Evolutionary conservation across 176 grass and related monocot genomes (phyloP), one percentile per base, ranked within the genome.

Genomic region (Calamus simplicifolius): DNA sequence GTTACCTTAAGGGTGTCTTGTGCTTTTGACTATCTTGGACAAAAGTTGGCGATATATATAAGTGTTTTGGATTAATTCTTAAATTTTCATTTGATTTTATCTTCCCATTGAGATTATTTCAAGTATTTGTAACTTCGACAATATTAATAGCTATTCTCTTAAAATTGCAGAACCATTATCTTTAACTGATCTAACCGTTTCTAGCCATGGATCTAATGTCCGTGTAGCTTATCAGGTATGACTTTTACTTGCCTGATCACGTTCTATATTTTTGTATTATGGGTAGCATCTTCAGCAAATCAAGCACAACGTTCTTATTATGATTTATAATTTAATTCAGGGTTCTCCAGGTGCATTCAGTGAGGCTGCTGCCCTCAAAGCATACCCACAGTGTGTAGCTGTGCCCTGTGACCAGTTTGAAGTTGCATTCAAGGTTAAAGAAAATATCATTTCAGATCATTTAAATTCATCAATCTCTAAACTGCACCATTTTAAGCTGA

Each of bases 201-300:
- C 73, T 48, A 54, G 12, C 63, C 19, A 72, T 61, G 78, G 57
- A 57, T 72, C 70, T 64, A 64, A 68, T 63, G 63, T 81, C 16
- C 74, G 58, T 56, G 81, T 85, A 52, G 74, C 86, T 69, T 89
- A 75, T 74, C 77, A 89, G 73, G 86, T 81, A 78, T 30, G 10
- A 27, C 8, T 59, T 55, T 50, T 19, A 38, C 14, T 55, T 64
- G 18, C 30, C 18, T 49, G 6, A n/a, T 71, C 54, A 10, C 48
- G 56, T 10, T 59, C 25, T 25, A 35, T 26, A 4, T 38, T 43
- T 43, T 43, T 43, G 35, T 43, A 43, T 13, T 35, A 12, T 43
- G 35, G 35, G 35, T 43, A 43, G 35, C 35, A 43, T 43, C 35
- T 43, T 43, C 35, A 43, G 35, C 35, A 43, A 43, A 43, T 43